A percentile compares a stretch with the other conserved stretches of the same genome.
Conservation (phyloP, 23 red algal species). For the Gracilaria caudata region DNA sequence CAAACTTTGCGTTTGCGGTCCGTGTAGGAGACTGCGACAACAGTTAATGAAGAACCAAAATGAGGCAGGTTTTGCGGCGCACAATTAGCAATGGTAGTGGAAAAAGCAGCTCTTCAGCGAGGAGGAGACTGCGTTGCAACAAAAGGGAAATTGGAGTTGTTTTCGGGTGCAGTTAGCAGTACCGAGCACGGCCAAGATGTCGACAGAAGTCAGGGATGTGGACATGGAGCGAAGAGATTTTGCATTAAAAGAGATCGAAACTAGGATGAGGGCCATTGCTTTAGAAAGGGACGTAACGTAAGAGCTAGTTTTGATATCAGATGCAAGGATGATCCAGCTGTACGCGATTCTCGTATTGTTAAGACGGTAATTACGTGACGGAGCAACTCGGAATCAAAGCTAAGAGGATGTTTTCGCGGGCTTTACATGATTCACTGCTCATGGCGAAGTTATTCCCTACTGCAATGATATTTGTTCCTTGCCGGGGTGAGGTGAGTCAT, state of each 20-base stretch:
- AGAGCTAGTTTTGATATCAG: not conserved
- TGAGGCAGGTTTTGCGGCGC: conserved; percentile 74
- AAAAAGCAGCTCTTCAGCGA: conserved; percentile 23
- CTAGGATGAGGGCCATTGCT: conserved; percentile 12
- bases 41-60: conserved; percentile 56
- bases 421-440: conserved; percentile 77
- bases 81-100: conserved; percentile 57
- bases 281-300: conserved; percentile 32
- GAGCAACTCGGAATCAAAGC: not conserved
- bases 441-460: conserved; percentile 57
- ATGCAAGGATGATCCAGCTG: conserved; percentile 47
- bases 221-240: conserved; percentile 53
- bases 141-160: conserved; percentile 54
- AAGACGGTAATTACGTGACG: conserved; percentile 21
- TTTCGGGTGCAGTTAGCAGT: conserved; percentile 68
- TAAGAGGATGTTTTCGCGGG: conserved; percentile 53
- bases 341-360: conserved; percentile 29
- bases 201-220: conserved; percentile 59
- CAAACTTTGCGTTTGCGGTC: conserved; percentile 54
- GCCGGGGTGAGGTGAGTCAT: conserved; percentile 70
- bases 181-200: conserved; percentile 28
- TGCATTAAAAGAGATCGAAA: conserved; percentile 11
- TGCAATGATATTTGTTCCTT: conserved; percentile 85
- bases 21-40: conserved; percentile 60
- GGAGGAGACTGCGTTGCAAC: conserved; percentile 62